Percentiles rank a stretch among this genome's conserved stretches.
Conservation (phyloP, 2,329 filamentous ascomycete species). For the Fusarium nanum region DNA sequence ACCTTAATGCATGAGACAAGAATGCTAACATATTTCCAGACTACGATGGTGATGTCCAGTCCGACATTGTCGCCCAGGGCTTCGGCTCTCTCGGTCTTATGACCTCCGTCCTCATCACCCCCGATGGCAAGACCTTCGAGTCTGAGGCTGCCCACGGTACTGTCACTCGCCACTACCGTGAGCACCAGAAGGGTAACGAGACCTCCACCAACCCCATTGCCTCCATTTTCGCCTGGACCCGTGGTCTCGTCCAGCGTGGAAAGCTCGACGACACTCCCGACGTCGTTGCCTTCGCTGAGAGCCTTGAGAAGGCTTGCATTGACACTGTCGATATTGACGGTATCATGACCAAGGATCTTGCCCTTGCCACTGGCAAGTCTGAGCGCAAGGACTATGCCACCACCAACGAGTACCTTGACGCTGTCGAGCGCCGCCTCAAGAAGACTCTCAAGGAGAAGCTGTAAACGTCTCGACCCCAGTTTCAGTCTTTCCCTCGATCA, state of each 20-base stretch:
- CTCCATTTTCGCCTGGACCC: conserved; percentile 99
- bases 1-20: not conserved
- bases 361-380: conserved; percentile 92
- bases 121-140: conserved; percentile 96
- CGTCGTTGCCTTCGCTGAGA: conserved; percentile 89
- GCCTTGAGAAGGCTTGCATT: conserved; percentile 90
- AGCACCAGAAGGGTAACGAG: conserved; percentile 97
- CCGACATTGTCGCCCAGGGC: conserved; percentile 96
- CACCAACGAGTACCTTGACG: conserved; percentile 89
- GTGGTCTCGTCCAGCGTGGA: conserved; percentile 91
- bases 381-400: conserved; percentile 88
- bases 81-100: conserved; percentile 98
- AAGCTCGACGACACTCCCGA: conserved; percentile 94
- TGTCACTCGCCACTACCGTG: conserved; percentile 97
- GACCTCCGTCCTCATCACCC: conserved; percentile 97
- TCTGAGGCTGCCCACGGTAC: conserved; percentile 98
- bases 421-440: conserved; percentile 92
- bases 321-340: conserved; percentile 94
- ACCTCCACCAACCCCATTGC: conserved; percentile 99
- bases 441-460: conserved; percentile 81
- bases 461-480: conserved; percentile 54
- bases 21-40: conserved; percentile 63
- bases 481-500: conserved; percentile 6
- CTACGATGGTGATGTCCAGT: conserved; percentile 99
- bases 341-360: conserved; percentile 99